These are phyloP conservation scores for Syncephalis plumigaleata DNA, from an alignment of 371 early-diverging fungal species.

Conservation along the genomic window DNA sequence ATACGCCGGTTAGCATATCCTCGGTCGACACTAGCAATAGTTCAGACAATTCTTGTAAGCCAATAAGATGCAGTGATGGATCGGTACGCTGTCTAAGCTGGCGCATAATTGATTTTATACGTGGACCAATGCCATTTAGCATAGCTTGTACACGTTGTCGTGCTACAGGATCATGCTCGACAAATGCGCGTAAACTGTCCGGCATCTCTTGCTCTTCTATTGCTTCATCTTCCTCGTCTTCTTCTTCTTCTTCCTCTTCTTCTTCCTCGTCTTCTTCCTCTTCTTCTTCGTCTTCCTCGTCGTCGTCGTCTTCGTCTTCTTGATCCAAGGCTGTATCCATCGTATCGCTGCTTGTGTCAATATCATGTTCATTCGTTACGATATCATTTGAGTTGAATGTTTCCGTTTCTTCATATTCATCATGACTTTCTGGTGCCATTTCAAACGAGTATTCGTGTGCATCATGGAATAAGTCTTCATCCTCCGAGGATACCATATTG, in stretches of 20 bases:
- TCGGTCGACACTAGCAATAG: slow-evolving; percentile 49
- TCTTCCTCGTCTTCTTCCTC: slow-evolving; percentile 17
- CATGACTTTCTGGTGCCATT: no score
- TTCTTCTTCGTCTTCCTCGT: slow-evolving; percentile 13
- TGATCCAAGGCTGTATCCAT: slow-evolving; percentile 14
- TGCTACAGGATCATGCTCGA: slow-evolving; percentile 18
- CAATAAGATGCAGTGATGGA: slow-evolving; percentile 39
- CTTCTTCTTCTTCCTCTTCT: slow-evolving; percentile 23
- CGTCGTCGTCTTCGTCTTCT: slow-evolving; percentile 14
- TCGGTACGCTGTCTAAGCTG: slow-evolving; percentile 29
- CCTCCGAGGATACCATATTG: no score
- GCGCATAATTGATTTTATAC: slow-evolving; percentile 24
- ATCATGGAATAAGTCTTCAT: no score
- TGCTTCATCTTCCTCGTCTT: slow-evolving; percentile 17
- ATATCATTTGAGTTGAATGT: neutral
- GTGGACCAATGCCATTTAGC: slow-evolving; percentile 14
- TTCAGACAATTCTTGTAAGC: slow-evolving; percentile 45
- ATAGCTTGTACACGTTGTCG: slow-evolving; percentile 19
- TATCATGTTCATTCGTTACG: slow-evolving; percentile 4
- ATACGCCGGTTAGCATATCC: slow-evolving; percentile 33
- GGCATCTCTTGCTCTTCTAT: slow-evolving; percentile 3
- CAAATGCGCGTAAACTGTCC: slow-evolving; percentile 15
- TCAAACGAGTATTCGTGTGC: no score
- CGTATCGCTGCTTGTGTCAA: slow-evolving; percentile 8
- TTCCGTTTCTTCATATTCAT: no score